Evolutionary conservation across 1,284 basidiomycete genomes (phyloP).

Genomic region (Marasmius sp.): DNA sequence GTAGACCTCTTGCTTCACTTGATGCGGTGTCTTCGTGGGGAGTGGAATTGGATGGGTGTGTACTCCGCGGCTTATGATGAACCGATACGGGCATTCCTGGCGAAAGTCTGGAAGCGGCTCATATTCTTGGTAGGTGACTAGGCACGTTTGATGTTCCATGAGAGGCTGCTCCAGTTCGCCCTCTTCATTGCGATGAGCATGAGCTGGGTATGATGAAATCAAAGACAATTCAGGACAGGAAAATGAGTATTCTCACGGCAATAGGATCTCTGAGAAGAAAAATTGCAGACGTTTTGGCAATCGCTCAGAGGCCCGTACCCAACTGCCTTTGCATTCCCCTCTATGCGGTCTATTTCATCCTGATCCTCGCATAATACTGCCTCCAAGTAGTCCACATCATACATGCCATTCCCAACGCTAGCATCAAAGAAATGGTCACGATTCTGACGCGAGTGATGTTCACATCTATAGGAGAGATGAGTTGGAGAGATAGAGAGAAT

Average conservation of each 20-base stretch:
- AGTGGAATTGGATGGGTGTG: slow-evolving; percentile 20
- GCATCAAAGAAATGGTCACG: slow-evolving; percentile 17
- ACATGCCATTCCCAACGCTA: slow-evolving; percentile 12
- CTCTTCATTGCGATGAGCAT: not conserved
- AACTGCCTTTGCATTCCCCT: slow-evolving; percentile 9
- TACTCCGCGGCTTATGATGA: slow-evolving; percentile 10
- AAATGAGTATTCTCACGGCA: slow-evolving; percentile 18
- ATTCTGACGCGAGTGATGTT: slow-evolving; percentile 15
- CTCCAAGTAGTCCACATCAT: slow-evolving; percentile 21
- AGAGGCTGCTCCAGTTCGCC: slow-evolving; percentile 11
- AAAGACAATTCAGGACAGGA: too few relatives aligned
- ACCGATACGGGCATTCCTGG: slow-evolving; percentile 12
- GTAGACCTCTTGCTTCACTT: slow-evolving; percentile 6
- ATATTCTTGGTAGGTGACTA: slow-evolving; percentile 13
- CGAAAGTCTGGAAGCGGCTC: slow-evolving; percentile 16
- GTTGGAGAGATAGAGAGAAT: too few relatives aligned
- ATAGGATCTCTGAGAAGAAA: slow-evolving; percentile 11
- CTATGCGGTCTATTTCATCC: slow-evolving; percentile 20
- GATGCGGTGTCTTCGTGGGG: slow-evolving; percentile 16
- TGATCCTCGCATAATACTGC: slow-evolving; percentile 20
- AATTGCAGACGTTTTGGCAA: slow-evolving; percentile 15
- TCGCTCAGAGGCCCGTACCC: slow-evolving; percentile 18
- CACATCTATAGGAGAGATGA: slow-evolving; percentile 13
- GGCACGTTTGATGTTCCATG: slow-evolving; percentile 9
- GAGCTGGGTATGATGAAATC: not conserved